Evolutionary conservation across 306 rosid species (phyloP).

Genomic region (Hylodesmum podocarpum): DNA sequence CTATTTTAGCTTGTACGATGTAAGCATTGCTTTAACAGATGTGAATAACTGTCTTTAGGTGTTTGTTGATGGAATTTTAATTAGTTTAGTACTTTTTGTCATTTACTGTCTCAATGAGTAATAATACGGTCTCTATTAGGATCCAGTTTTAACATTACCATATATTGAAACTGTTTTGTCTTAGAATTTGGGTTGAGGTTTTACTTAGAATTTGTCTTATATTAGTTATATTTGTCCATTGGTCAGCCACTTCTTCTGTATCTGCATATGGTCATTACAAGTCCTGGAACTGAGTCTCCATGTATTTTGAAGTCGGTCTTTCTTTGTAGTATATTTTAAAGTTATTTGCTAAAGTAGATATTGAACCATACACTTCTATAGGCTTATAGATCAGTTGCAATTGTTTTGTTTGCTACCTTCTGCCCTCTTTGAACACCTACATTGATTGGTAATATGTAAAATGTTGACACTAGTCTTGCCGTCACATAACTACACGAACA

Average conservation of each 20-base stretch:
- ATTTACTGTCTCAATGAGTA: neutral
- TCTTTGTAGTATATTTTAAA: neutral
- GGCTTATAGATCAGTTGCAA: neutral
- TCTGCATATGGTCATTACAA: neutral
- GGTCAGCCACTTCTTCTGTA: neutral
- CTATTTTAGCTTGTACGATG: neutral
- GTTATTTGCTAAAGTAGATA: neutral
- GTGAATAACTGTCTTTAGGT: neutral
- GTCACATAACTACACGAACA: neutral
- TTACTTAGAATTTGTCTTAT: too few species aligned
- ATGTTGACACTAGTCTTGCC: neutral
- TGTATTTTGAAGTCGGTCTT: too few species aligned
- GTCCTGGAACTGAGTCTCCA: too few species aligned
- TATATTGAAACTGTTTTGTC: neutral
- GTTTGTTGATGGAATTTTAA: neutral
- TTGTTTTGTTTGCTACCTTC: neutral
- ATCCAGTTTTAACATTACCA: neutral
- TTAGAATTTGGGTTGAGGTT: too few species aligned
- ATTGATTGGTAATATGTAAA: neutral
- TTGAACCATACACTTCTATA: neutral
- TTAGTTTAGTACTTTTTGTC: neutral
- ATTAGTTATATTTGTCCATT: neutral
- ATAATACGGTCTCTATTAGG: neutral
- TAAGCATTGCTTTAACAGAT: neutral
- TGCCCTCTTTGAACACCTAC: neutral